A percentile compares a stretch with the other conserved stretches of the same genome.
Evolutionary conservation across 129 eudicot genomes (phyloP).

Genomic region (Escallonia rubra): DNA sequence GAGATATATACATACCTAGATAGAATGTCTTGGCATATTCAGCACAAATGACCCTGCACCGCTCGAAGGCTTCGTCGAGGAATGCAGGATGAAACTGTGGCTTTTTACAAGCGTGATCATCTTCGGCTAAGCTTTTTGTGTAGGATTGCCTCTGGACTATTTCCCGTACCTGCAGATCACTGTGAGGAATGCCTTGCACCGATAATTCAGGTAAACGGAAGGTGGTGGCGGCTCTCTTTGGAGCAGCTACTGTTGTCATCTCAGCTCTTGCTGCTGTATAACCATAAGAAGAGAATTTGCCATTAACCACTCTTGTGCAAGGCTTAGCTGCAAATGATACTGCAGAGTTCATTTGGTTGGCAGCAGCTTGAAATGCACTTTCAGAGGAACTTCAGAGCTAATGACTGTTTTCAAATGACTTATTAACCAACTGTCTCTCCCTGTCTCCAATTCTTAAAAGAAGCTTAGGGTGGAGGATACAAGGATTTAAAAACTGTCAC

Average conservation of each 20-base stretch:
- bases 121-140: conserved; percentile 5
- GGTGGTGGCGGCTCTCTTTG: conserved; percentile 23
- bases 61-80: conserved; percentile 69
- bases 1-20: conserved; percentile 39
- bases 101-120: conserved; percentile 14
- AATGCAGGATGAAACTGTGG: conserved; percentile 48
- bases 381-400: too few relatives aligned
- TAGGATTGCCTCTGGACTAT: conserved; percentile 51
- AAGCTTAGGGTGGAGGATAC: background rate
- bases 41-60: conserved; percentile 71
- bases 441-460: background rate
- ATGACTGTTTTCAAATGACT: too few relatives aligned
- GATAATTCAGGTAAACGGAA: conserved; percentile 33
- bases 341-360: conserved; percentile 38
- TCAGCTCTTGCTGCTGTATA: conserved; percentile 26
- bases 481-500: background rate
- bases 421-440: background rate
- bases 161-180: conserved; percentile 45
- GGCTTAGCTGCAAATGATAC: conserved; percentile 29
- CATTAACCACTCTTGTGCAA: conserved; percentile 18
- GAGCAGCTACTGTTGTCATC: conserved; percentile 34
- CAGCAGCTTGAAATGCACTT: too few relatives aligned
- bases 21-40: conserved; percentile 91
- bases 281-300: background rate
- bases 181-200: conserved; percentile 42